Evolutionary conservation across 139 green algal genomes (phyloP).

Genomic region (Chlamydomonas incerta): DNA sequence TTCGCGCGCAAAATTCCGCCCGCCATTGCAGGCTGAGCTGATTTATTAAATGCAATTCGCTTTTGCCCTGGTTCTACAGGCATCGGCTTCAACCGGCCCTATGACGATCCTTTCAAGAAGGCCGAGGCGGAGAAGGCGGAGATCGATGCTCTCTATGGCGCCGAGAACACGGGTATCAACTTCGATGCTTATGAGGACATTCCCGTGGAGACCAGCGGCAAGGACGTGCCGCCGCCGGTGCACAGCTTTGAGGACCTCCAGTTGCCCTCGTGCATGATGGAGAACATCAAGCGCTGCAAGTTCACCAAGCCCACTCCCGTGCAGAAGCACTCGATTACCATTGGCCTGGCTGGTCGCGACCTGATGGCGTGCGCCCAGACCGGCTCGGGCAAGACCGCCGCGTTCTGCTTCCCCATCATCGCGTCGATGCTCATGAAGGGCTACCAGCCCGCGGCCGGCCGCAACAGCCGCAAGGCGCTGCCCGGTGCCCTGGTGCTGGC

Average conservation of each 20-base stretch:
- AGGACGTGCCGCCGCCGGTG: conserved; percentile 86
- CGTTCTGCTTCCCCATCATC: conserved; percentile 99
- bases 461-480: conserved; percentile 84
- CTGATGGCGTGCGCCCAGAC: conserved; percentile 96
- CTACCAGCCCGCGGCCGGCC: conserved; percentile 64
- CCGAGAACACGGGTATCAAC: conserved; percentile 98
- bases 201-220: conserved; percentile 92
- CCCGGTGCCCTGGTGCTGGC: conserved; percentile 92
- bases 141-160: conserved; percentile 57
- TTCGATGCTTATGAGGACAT: conserved; percentile 99
- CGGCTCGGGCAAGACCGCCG: conserved; percentile 98
- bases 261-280: conserved; percentile 78
- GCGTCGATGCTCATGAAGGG: conserved; percentile 79
- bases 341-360: conserved; percentile 92
- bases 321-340: conserved; percentile 97
- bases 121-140: conserved; percentile 71
- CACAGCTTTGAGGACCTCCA: conserved; percentile 89
- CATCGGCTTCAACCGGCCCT: conserved; percentile 41
- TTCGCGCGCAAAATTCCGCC: background rate
- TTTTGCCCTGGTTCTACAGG: background rate
- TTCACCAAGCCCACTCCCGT: conserved; percentile 98
- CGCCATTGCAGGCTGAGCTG: background rate
- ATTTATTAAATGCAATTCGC: background rate
- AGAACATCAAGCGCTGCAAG: conserved; percentile 96
- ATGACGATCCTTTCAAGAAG: conserved; percentile 67